phyloP scores from a whole-genome alignment of 2,329 filamentous ascomycete species.

The Pseudohalonectria lignicola region DNA sequence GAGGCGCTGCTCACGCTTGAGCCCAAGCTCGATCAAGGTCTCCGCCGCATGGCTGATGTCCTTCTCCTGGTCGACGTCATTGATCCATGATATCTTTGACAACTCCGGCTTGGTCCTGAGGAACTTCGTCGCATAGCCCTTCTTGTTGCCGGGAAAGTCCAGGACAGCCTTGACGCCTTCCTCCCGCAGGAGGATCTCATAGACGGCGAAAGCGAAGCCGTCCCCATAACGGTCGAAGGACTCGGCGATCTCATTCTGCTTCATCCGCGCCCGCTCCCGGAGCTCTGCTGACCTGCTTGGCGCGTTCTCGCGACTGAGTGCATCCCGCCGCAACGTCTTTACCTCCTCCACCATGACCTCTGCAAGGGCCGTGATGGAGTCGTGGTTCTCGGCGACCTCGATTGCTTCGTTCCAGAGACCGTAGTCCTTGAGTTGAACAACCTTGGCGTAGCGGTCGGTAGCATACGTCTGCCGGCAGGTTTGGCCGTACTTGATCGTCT shows the following conservation, averaged over 20 bases:
- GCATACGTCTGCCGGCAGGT: constrained; percentile 36
- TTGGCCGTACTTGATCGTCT: constrained; percentile 28
- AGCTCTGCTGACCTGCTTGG: constrained; percentile 25
- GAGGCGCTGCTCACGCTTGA: constrained; percentile 62
- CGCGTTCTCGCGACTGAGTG: constrained; percentile 18
- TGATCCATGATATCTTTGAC: constrained; percentile 85
- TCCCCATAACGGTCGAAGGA: constrained; percentile 56
- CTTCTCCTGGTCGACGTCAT: constrained; percentile 69
- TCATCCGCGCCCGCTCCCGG: constrained; percentile 30
- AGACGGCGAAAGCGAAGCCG: constrained; percentile 65
- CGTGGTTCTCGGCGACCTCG: constrained; percentile 46
- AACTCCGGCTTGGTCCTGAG: constrained; percentile 61
- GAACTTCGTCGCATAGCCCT: constrained; percentile 65
- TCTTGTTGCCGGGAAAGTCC: constrained; percentile 56
- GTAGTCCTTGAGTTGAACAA: constrained; percentile 40
- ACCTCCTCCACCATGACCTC: constrained; percentile 45
- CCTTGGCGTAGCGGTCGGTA: constrained; percentile 38
- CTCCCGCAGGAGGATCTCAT: constrained; percentile 62
- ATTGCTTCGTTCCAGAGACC: constrained; percentile 47
- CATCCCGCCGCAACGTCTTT: constrained; percentile 25
- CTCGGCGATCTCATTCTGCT: constrained; percentile 32
- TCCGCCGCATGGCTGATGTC: constrained; percentile 65
- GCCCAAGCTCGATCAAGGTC: constrained; percentile 59
- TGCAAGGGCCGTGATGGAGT: constrained; percentile 42
- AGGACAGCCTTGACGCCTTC: constrained; percentile 59